phyloP scores from a whole-genome alignment of 78 protist genomes.

The Capsaspora owczarzaki region DNA sequence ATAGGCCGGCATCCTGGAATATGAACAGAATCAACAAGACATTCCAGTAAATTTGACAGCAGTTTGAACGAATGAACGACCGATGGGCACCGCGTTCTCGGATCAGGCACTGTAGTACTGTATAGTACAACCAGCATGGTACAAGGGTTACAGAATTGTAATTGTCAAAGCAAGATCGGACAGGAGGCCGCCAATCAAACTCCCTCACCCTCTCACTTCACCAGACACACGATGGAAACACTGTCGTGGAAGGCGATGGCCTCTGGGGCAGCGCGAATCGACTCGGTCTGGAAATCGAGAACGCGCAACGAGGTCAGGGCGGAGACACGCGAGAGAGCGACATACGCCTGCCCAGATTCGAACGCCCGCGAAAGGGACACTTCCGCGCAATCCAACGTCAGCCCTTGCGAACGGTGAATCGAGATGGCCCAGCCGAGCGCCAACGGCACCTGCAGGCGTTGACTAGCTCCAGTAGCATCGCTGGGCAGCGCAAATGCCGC shows the following conservation, averaged over 20 bases:
- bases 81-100: too few species aligned
- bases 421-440: constrained; percentile 72
- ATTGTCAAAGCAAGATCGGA: too few species aligned
- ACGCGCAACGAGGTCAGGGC: constrained; percentile 23
- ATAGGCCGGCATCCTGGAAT: too few species aligned
- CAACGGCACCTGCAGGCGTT: constrained; percentile 59
- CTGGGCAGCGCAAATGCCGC: not conserved
- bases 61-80: too few species aligned
- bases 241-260: not conserved
- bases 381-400: constrained; percentile 48
- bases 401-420: constrained; percentile 78
- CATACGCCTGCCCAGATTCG: constrained; percentile 47
- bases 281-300: not conserved
- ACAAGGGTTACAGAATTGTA: too few species aligned
- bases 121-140: too few species aligned
- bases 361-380: constrained; percentile 36
- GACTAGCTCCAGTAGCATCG: not conserved
- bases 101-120: too few species aligned
- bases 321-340: constrained; percentile 37
- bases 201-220: too few species aligned
- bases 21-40: too few species aligned
- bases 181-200: too few species aligned
- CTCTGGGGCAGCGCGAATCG: not conserved
- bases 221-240: too few species aligned
- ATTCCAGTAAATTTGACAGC: too few species aligned